Conservation (phyloP, 345 rosid genomes). For the Zanthoxylum bungeanum region DNA sequence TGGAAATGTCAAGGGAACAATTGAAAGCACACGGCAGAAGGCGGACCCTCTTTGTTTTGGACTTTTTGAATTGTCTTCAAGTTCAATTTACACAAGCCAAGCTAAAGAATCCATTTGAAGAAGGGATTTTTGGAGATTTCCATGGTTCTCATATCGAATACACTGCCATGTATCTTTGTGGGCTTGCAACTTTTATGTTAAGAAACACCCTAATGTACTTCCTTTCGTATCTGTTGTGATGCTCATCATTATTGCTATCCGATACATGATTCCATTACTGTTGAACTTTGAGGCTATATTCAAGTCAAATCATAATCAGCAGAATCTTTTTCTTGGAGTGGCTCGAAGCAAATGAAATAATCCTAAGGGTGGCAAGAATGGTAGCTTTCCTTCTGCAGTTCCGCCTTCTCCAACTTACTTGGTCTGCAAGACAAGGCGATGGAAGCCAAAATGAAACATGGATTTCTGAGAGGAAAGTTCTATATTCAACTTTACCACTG, state of each 20-base stretch:
- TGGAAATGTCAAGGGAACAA: conserved; percentile 57
- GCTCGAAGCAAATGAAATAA: conserved; percentile 83
- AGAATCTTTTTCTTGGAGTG: conserved; percentile 63
- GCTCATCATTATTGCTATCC: conserved; percentile 61
- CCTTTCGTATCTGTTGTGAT: conserved; percentile 67
- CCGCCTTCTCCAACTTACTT: conserved; percentile 70
- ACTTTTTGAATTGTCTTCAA: conserved; percentile 53
- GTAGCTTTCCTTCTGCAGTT: conserved; percentile 81
- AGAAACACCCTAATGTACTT: conserved; percentile 60
- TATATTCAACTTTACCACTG: conserved; percentile 51
- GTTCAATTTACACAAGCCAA: conserved; percentile 49
- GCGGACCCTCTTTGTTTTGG: conserved; percentile 63
- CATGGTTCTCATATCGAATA: conserved; percentile 70
- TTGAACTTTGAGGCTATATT: conserved; percentile 81
- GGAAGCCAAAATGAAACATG: conserved; percentile 40
- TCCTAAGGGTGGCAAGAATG: conserved; percentile 75
- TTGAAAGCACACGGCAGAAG: conserved; percentile 59
- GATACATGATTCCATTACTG: conserved; percentile 78
- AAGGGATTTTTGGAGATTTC: conserved; percentile 82
- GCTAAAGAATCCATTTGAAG: conserved; percentile 80
- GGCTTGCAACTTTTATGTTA: conserved; percentile 76
- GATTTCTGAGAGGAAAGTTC: conserved; percentile 65
- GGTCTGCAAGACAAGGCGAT: conserved; percentile 53
- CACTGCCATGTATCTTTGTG: conserved; percentile 63
- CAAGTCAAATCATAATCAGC: conserved; percentile 35